Evolutionary conservation across 2,329 filamentous ascomycete genomes (phyloP).

Genomic region (Sporothrix humicola): DNA sequence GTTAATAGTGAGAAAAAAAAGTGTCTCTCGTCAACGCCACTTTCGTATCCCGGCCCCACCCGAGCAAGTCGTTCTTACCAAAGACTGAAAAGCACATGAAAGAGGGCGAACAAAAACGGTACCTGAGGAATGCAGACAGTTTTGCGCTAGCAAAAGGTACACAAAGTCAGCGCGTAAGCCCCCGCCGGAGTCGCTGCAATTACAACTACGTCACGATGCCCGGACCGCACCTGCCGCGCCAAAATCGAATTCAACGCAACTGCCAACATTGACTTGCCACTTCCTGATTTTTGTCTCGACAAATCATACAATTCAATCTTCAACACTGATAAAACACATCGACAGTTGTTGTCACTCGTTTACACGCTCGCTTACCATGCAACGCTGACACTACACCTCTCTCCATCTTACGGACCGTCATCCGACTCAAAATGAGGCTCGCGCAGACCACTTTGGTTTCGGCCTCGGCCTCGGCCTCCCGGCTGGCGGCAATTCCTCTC

Average conservation of each 20-base stretch:
- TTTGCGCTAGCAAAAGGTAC: conserved; percentile 5
- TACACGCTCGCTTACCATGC: conserved; percentile 1
- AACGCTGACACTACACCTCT: neutral
- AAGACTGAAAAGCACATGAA: neutral
- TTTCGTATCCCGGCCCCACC: conserved; percentile 27
- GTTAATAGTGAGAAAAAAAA: neutral
- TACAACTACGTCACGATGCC: conserved; percentile 34
- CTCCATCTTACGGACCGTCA: neutral
- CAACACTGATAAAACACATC: neutral
- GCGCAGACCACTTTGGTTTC: conserved; percentile 10
- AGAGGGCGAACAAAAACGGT: neutral
- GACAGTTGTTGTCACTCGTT: neutral
- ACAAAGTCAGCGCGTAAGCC: conserved; percentile 24
- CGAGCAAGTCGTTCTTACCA: conserved; percentile 4
- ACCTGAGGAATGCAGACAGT: neutral
- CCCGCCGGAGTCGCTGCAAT: conserved; percentile 27
- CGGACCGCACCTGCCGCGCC: conserved; percentile 8
- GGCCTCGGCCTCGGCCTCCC: conserved; percentile 3
- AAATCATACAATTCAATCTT: neutral
- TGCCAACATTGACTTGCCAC: conserved; percentile 7
- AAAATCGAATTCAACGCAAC: no score
- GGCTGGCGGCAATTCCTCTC: neutral
- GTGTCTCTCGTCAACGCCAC: conserved; percentile 8
- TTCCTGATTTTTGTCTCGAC: neutral
- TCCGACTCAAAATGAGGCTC: conserved; percentile 15